A percentile compares a stretch with the other conserved stretches of the same genome.
Conservation (phyloP, 306 rosid species). For the Alnus glutinosa region DNA sequence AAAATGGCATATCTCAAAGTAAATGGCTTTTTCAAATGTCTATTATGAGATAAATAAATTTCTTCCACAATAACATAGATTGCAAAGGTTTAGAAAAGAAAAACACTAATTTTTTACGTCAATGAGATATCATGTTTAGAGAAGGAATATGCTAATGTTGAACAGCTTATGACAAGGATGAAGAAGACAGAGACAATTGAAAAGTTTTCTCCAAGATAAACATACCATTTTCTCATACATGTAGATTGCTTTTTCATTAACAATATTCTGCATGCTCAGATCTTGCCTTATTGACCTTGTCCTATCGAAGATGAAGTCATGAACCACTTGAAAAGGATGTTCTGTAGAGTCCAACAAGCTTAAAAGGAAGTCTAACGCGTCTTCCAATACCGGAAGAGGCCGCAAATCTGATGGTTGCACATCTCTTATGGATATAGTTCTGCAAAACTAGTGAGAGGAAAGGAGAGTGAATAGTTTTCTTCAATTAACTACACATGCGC, state of each 20-base stretch:
- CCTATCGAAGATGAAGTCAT: conserved; percentile 86
- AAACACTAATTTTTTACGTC: neutral
- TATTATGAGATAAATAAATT: neutral
- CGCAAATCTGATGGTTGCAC: conserved; percentile 75
- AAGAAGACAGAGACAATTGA: conserved; percentile 6
- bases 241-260: conserved; percentile 52
- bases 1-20: neutral
- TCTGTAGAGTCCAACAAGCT: conserved; percentile 57
- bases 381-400: conserved; percentile 72
- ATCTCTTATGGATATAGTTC: conserved; percentile 65
- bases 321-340: conserved; percentile 73
- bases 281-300: conserved; percentile 94
- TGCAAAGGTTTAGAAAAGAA: too few species aligned
- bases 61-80: too few species aligned
- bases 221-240: conserved; percentile 84
- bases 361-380: conserved; percentile 62
- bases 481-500: neutral
- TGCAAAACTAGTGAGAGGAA: conserved; percentile 69
- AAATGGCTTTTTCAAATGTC: neutral
- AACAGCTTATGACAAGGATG: conserved; percentile 15
- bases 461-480: conserved; percentile 17
- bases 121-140: neutral
- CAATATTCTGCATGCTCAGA: conserved; percentile 79
- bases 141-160: neutral
- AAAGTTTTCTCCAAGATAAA: conserved; percentile 18